These are phyloP conservation scores for Auriscalpium vulgare DNA, from an alignment of 768 basidiomycete genomes.

Conservation along the genomic window DNA sequence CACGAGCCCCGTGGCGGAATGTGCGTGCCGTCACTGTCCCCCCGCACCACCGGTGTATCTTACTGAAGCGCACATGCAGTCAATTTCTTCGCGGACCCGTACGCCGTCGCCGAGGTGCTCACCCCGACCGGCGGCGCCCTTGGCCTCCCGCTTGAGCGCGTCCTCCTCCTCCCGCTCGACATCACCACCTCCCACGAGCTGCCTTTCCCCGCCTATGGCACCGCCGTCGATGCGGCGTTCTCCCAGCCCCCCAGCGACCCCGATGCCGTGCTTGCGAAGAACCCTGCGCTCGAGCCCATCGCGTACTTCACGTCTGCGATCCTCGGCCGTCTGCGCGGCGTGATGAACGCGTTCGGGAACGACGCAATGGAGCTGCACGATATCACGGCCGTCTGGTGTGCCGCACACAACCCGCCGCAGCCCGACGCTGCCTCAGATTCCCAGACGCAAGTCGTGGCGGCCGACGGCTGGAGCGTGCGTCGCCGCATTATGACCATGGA, in stretches of 20 bases:
- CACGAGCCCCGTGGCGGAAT: conserved; percentile 74
- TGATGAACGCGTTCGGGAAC: conserved; percentile 75
- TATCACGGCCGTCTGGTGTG: conserved; percentile 84
- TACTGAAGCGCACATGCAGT: conserved; percentile 33
- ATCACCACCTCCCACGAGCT: conserved; percentile 77
- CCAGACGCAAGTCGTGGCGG: conserved; percentile 36
- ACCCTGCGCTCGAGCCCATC: conserved; percentile 45
- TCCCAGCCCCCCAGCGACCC: conserved; percentile 18
- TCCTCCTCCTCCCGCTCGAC: conserved; percentile 71
- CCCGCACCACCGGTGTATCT: not conserved
- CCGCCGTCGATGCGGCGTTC: conserved; percentile 56
- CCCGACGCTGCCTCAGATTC: conserved; percentile 50
- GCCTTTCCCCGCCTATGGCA: conserved; percentile 56
- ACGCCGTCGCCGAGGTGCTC: conserved; percentile 66
- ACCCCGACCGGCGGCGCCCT: conserved; percentile 28
- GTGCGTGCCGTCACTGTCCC: conserved; percentile 33
- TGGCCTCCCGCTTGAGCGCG: conserved; percentile 55
- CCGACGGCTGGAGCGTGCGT: conserved; percentile 45
- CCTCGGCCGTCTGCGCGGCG: conserved; percentile 61
- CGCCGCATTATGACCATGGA: conserved; percentile 12
- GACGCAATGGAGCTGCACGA: conserved; percentile 91
- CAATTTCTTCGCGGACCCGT: conserved; percentile 85
- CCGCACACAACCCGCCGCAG: conserved; percentile 59
- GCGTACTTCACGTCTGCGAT: conserved; percentile 76
- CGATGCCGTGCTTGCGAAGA: conserved; percentile 39